A percentile compares a stretch with the other conserved stretches of the same genome.
Conservation (phyloP, 108 stramenopile species). For the Nitzschia sp. region DNA sequence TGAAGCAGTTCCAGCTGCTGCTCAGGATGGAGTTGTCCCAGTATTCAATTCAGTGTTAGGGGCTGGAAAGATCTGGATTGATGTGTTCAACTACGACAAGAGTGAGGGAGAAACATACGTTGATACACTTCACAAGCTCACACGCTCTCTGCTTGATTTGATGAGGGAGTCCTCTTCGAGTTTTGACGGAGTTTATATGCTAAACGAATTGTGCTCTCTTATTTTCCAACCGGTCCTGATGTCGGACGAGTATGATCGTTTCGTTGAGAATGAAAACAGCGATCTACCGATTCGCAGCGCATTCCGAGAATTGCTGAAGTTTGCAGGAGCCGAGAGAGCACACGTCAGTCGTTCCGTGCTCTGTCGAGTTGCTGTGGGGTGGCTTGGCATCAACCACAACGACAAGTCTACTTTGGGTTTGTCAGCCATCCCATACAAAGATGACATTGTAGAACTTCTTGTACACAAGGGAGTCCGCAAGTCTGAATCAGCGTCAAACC, state of each 20-base stretch:
- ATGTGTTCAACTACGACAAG: conserved; percentile 8
- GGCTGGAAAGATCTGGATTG: conserved; percentile 31
- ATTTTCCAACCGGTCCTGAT: conserved; percentile 63
- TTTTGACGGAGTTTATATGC: conserved; percentile 58
- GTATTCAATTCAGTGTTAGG: conserved; percentile 56
- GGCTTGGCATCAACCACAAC: conserved; percentile 49
- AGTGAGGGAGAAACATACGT: conserved; percentile 26
- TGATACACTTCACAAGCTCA: conserved; percentile 32
- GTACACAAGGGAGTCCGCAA: conserved; percentile 70
- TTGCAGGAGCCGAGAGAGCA: conserved; percentile 57
- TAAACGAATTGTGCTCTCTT: conserved; percentile 68
- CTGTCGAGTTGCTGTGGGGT: conserved; percentile 57
- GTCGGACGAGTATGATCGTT: conserved; percentile 49
- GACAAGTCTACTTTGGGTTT: conserved; percentile 39
- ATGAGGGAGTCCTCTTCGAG: conserved; percentile 44
- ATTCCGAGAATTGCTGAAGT: conserved; percentile 59
- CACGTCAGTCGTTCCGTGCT: conserved; percentile 59
- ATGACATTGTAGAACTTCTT: conserved; percentile 70
- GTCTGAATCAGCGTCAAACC: conserved; percentile 58
- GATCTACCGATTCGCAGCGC: conserved; percentile 59
- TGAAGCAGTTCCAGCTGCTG: conserved; percentile 55
- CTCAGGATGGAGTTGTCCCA: conserved; percentile 57
- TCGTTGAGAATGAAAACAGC: conserved; percentile 21
- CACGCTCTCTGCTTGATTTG: conserved; percentile 54
- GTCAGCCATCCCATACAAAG: conserved; percentile 69